Evolutionary conservation across 495 filamentous ascomycete genomes (phyloP).

Genomic region (Penicillium bialowiezense): DNA sequence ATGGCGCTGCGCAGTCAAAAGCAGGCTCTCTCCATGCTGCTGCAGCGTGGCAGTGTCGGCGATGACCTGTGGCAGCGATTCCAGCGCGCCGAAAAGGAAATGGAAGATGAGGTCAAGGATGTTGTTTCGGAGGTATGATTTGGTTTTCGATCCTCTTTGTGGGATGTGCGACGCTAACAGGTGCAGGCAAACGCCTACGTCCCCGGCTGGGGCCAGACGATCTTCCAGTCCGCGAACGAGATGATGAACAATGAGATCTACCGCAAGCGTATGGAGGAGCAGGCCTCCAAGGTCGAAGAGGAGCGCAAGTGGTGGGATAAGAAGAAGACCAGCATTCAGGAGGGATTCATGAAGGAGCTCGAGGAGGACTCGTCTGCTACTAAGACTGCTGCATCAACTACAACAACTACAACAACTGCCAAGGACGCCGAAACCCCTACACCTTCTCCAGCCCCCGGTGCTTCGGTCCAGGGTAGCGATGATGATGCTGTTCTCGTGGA

Average conservation of each 20-base stretch:
- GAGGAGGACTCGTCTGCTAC: constrained; percentile 45
- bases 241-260: constrained; percentile 68
- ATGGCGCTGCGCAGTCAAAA: constrained; percentile 83
- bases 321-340: constrained; percentile 70
- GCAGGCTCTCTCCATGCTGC: constrained; percentile 72
- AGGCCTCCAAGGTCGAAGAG: constrained; percentile 61
- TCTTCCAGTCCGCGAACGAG: constrained; percentile 92
- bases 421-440: too few relatives aligned
- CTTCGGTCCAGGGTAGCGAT: constrained; percentile 54
- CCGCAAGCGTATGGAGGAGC: constrained; percentile 57
- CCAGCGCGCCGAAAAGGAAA: constrained; percentile 88
- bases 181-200: constrained; percentile 78
- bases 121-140: constrained; percentile 80
- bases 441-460: constrained; percentile 15
- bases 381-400: constrained; percentile 6
- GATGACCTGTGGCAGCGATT: constrained; percentile 97
- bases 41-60: constrained; percentile 88
- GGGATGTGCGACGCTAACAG: constrained; percentile 1
- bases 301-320: constrained; percentile 91
- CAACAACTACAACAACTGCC: too few relatives aligned
- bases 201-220: constrained; percentile 84
- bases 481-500: constrained; percentile 88
- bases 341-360: constrained; percentile 82
- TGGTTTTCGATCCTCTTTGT: not conserved
- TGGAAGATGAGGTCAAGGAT: constrained; percentile 92